Conservation (phyloP, 768 basidiomycete species). For the Collybia nuda region DNA sequence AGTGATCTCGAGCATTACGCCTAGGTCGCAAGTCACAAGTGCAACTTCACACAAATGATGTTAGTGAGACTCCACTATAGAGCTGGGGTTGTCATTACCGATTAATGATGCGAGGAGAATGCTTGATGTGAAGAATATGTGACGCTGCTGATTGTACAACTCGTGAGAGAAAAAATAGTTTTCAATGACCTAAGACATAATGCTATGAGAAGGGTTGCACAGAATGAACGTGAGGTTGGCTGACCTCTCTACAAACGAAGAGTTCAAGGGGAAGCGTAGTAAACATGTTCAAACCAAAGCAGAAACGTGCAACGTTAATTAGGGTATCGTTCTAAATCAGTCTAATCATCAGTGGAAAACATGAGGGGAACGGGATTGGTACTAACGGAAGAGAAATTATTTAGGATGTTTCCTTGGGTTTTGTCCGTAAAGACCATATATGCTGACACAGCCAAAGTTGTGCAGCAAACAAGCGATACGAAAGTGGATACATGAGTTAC, state of each 20-base stretch:
- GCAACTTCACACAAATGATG: slow-evolving; percentile 60
- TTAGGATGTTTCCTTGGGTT: slow-evolving; percentile 93
- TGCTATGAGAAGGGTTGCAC: background rate
- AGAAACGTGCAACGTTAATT: slow-evolving; percentile 94
- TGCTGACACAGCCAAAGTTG: slow-evolving; percentile 80
- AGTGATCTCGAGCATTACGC: slow-evolving; percentile 97
- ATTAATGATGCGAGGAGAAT: slow-evolving; percentile 83
- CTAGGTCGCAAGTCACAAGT: slow-evolving; percentile 91
- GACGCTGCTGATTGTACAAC: slow-evolving; percentile 76
- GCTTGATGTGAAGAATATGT: slow-evolving; percentile 86
- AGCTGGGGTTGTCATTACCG: slow-evolving; percentile 44
- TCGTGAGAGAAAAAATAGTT: slow-evolving; percentile 94
- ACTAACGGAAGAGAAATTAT: slow-evolving; percentile 82
- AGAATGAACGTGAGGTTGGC: background rate
- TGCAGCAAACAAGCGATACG: slow-evolving; percentile 82
- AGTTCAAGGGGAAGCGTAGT: slow-evolving; percentile 94
- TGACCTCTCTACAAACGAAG: slow-evolving; percentile 95
- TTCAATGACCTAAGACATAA: slow-evolving; percentile 74
- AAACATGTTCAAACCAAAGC: slow-evolving; percentile 96
- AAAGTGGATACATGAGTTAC: slow-evolving; percentile 92
- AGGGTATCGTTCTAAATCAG: slow-evolving; percentile 68
- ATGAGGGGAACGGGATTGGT: background rate
- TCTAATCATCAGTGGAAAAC: background rate
- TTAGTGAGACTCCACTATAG: slow-evolving; percentile 1
- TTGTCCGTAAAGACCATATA: slow-evolving; percentile 90